Evolutionary conservation across 192 early-diverging fungal genomes (phyloP).

Genomic region (Rhizoclosmatium sp.): DNA sequence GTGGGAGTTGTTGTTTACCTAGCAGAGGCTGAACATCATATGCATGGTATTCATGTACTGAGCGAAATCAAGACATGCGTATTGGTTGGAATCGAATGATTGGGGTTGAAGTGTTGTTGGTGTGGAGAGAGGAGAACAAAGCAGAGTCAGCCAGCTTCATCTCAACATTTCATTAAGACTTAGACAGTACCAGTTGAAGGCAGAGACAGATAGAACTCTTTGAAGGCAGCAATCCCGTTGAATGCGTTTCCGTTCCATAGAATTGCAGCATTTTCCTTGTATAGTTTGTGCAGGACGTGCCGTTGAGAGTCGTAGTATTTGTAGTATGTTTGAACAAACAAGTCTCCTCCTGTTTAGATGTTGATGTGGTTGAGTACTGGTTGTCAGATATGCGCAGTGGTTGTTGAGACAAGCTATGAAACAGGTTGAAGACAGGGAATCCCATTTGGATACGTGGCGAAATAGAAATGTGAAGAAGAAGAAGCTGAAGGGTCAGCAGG

Average conservation of each 20-base stretch:
- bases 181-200: slow-evolving; percentile 44
- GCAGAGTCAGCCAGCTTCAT: not conserved
- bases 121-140: too few relatives aligned
- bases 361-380: too few relatives aligned
- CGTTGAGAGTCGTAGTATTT: slow-evolving; percentile 50
- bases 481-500: not conserved
- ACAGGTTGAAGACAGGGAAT: too few relatives aligned
- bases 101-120: not conserved
- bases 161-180: not conserved
- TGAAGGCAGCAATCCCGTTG: slow-evolving; percentile 30
- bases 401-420: too few relatives aligned
- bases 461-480: not conserved
- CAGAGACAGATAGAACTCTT: slow-evolving; percentile 45
- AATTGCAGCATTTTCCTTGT: slow-evolving; percentile 48
- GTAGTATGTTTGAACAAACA: slow-evolving; percentile 21
- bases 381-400: too few relatives aligned
- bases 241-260: slow-evolving; percentile 55
- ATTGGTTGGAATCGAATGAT: not conserved
- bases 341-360: not conserved
- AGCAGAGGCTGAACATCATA: slow-evolving; percentile 51
- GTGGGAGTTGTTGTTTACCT: not conserved
- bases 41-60: slow-evolving; percentile 43
- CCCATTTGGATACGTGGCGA: too few relatives aligned
- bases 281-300: slow-evolving; percentile 49
- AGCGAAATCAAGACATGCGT: not conserved